phyloP scores from a whole-genome alignment of 371 early-diverging fungal species.

The Rhizopus microsporus region DNA sequence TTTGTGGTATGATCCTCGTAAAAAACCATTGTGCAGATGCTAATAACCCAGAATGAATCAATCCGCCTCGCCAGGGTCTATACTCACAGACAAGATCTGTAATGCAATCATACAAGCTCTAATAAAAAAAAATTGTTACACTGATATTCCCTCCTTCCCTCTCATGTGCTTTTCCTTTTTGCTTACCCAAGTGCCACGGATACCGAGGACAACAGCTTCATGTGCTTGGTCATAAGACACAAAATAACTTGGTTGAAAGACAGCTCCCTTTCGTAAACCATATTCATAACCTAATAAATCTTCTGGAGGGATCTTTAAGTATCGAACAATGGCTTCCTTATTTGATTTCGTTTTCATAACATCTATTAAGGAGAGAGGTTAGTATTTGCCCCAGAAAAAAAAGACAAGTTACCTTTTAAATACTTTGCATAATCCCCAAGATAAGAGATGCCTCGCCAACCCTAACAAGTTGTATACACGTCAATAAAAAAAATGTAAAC shows the following conservation, averaged over 20 bases:
- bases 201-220: constrained; percentile 72
- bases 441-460: constrained; percentile 53
- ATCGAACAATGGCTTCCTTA: constrained; percentile 67
- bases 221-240: constrained; percentile 69
- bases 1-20: constrained; percentile 68
- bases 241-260: constrained; percentile 83
- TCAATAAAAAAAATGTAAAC: background rate
- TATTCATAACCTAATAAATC: constrained; percentile 82
- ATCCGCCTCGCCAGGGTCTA: constrained; percentile 80
- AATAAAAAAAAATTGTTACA: constrained; percentile 61
- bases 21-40: constrained; percentile 79
- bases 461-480: constrained; percentile 18
- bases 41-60: constrained; percentile 82
- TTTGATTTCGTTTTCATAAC: constrained; percentile 69
- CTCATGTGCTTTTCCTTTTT: background rate
- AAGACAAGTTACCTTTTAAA: constrained; percentile 30
- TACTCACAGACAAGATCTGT: constrained; percentile 79
- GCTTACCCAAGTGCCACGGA: constrained; percentile 84
- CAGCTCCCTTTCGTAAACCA: constrained; percentile 61
- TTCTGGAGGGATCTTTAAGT: constrained; percentile 63
- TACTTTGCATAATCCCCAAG: constrained; percentile 55
- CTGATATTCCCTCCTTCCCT: constrained; percentile 57
- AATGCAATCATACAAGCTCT: constrained; percentile 39
- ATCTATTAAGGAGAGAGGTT: constrained; percentile 38
- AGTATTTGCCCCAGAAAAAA: background rate